Base-by-base conservation (phyloP, 2,329 filamentous ascomycete species). In the Trichoderma sp. region DNA sequence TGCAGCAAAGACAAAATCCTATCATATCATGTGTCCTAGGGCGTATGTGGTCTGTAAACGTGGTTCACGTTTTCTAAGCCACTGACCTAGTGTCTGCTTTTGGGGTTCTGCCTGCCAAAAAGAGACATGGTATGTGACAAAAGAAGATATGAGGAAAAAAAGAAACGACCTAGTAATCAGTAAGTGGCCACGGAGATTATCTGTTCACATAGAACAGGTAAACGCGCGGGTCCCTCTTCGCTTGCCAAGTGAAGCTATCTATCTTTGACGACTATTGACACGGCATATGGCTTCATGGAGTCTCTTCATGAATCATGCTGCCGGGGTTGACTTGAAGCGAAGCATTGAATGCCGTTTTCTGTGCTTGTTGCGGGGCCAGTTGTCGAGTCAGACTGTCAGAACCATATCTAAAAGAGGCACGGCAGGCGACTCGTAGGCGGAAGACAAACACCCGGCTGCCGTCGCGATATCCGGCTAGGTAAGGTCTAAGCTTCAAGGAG, bases 391-490 rank as follows among this genome's bases (percentile, higher is more conserved):
- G 59, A 27, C 33, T 66, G 66, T 71, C 66, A 75, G 67, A 75
- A 75, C 74, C 31, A 66, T 75, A 75, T 75, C 74, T 75, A 71
- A 75, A 75, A 71, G 31, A 71, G 67, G 67, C 60, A 64, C 59
- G 67, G 59, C 74, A 64, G 21, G 69, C 60, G 69, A 65, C 69
- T 72, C 60, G 41, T 65, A 56, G 21, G 59, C 69, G 60, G 69
- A 72, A 65, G 50, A 41, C 60, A 72, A 38, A 59, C 31, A 60
- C 41, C 69, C 60, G 69, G 69, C 69, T 72, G 59, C 69, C 69
- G 69, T 41, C 60, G 69, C 69, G 69, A 72, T 64, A 72, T 53
- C 69, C 69, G 69, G 60, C 33, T 53, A 45, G 69, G 50, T 56
- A 50, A 72, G 69, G 59, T 63, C 69, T 11, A 29, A 35, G 16